Base-by-base conservation (phyloP, 2,329 filamentous ascomycete species). In the Dactylellina drechsleri region DNA sequence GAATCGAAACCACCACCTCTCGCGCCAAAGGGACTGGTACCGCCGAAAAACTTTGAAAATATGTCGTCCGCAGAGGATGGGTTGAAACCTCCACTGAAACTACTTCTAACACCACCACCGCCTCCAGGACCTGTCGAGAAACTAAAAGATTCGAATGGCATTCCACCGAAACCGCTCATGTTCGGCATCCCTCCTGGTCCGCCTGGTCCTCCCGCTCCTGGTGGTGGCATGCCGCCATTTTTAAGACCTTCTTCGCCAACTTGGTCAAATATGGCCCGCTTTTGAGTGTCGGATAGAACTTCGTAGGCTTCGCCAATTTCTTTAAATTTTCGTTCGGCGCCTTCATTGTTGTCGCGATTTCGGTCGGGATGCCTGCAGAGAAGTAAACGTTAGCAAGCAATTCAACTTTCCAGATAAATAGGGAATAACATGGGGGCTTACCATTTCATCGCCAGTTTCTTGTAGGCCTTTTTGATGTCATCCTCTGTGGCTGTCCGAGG, bases 221-320 rank as follows among this genome's bases (percentile, higher is more conserved):
- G 50, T 4, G 66, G 59, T 4, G 72, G 66, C 26, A 60, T 60
- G 26, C 58, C 43, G 80, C 92, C 93, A 78, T 93, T 93, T 82
- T 98, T 94, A 56, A 99, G 88, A 77, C 95, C 95, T 80, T 96
- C 93, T 85, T 99, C 93, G 79, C 95, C 95, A 90, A 96, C 97
- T 84, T 97, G 92, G 81, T 20, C 49, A 60, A 76, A 89, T 90
- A 83, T 91, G 92, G 65, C 65, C 15, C 77, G 72, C 45, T 79
- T 78, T 90, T 97, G 90, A 84, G 93, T 85, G 83, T 99, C 95
- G 81, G 92, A 97, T 83, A 99, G 85, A 61, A 91, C 96, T 84
- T 99, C 95, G 82, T 98, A 97, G 77, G 72, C 72, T 76, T 76
- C 72, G 12, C 72, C 66, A 82, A 97, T 91, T 81, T 99, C 95